Evolutionary conservation across 2,329 filamentous ascomycete species (phyloP), one percentile per base, ranked within the genome.

Genomic region (Cadophora sp.): DNA sequence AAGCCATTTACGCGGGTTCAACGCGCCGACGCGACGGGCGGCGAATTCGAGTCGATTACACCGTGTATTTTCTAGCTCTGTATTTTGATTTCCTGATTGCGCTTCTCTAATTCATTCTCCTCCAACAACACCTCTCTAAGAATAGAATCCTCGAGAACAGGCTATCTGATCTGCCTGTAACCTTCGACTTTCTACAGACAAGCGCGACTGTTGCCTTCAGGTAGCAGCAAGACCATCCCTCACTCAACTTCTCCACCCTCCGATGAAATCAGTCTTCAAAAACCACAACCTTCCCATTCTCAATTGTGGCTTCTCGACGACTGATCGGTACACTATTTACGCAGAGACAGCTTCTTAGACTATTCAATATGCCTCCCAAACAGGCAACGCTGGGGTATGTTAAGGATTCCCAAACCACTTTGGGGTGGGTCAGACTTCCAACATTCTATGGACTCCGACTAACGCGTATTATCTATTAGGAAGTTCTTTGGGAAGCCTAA

Each of bases 381-480:
- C 93, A 97, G 81, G 89, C 91, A 75, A 97, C 92, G 68, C 82
- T 97, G 79, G 92, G 92, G 94, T 97, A 96, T 82, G 93, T 95
- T 70, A 90, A 87, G 80, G 82, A 89, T 75, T 84, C 85, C 71
- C 92, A 95, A 83, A 87, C 85, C 77, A 93, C 89, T 73, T 81
- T 95, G 79, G 87, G 89, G 91, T 94, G 87, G 80, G 82, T 81
- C 62, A 53, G 48, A 62, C 33, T 30, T 39, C 20, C 55, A 16
- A 24, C 65, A 48, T 8, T 41, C 22, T 30, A 22, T 66, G 14
- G 24, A 43, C 9, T 60, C 59, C 30, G 66, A 58, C 71, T 75
- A 62, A 74, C 33, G n/a, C 27, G 22, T 22, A 51, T 60, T 5
- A 24, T 27, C 6, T 11, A 69, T 65, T 71, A 98, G 95, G 69